phyloP scores from a whole-genome alignment of 2,329 filamentous ascomycete genomes.

The Thermothelomyces thermophilus region DNA sequence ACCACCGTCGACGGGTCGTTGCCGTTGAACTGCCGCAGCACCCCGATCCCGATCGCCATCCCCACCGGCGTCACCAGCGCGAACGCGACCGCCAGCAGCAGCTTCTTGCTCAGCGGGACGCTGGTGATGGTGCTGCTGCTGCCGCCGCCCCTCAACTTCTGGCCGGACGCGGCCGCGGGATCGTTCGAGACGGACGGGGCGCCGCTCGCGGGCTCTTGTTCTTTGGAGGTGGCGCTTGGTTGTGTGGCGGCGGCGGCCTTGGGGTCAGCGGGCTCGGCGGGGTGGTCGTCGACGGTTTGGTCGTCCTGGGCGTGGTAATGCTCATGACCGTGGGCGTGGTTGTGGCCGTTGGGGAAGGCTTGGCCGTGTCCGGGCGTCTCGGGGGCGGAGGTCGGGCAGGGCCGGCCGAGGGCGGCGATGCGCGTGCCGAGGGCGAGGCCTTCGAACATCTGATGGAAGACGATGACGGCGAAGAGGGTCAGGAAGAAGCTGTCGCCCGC shows the following conservation, averaged over 20 bases:
- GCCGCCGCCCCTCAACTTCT: too few relatives aligned
- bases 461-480: conserved; percentile 58
- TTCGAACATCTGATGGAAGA: conserved; percentile 76
- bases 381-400: conserved; percentile 54
- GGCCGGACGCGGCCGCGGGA: too few relatives aligned
- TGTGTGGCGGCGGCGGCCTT: not conserved
- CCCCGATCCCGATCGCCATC: conserved; percentile 74
- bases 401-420: conserved; percentile 52
- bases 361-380: conserved; percentile 1
- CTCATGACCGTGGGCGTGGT: conserved; percentile 10
- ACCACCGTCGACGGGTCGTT: conserved; percentile 63
- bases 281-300: too few relatives aligned
- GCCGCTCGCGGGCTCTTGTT: conserved; percentile 9
- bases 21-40: conserved; percentile 64
- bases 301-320: conserved; percentile 12
- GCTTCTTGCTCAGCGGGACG: conserved; percentile 41
- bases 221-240: conserved; percentile 4
- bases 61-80: conserved; percentile 68
- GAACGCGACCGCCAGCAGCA: conserved; percentile 57
- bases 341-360: conserved; percentile 1
- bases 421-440: conserved; percentile 66
- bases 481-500: conserved; percentile 50
- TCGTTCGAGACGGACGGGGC: too few relatives aligned
- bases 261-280: conserved; percentile 3
- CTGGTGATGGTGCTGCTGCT: conserved; percentile 1